Conservation (phyloP, 768 basidiomycete genomes). For the Fomitopsis serialis region DNA sequence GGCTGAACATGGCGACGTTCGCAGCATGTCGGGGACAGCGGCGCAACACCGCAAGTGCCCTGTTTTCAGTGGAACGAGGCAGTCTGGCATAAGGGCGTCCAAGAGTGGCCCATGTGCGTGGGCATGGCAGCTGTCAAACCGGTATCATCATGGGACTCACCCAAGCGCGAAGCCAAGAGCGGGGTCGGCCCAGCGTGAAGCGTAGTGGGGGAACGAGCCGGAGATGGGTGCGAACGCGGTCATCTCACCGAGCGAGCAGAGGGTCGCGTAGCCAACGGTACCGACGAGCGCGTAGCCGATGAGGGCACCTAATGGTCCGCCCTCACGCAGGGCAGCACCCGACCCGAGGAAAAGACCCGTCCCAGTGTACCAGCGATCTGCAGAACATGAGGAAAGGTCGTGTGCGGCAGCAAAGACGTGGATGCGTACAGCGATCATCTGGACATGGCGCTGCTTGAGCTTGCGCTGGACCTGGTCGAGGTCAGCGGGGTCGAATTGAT, state of each 20-base stretch:
- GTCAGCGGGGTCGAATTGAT: slow-evolving; percentile 54
- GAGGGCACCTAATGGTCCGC: slow-evolving; percentile 64
- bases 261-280: slow-evolving; percentile 59
- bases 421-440: slow-evolving; percentile 66
- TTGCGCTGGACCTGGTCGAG: slow-evolving; percentile 68
- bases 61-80: too few species aligned
- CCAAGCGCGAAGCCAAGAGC: slow-evolving; percentile 30
- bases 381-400: neutral
- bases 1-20: too few species aligned
- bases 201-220: slow-evolving; percentile 73
- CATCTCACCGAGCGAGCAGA: slow-evolving; percentile 74
- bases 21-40: too few species aligned
- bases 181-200: slow-evolving; percentile 32
- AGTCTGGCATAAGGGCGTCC: neutral
- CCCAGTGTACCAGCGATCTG: slow-evolving; percentile 71
- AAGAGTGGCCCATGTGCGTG: neutral
- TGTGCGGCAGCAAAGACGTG: neutral
- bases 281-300: slow-evolving; percentile 62
- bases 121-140: neutral
- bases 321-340: slow-evolving; percentile 50
- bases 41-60: too few species aligned
- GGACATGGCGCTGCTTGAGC: slow-evolving; percentile 73
- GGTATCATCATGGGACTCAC: slow-evolving; percentile 6
- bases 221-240: slow-evolving; percentile 76
- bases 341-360: slow-evolving; percentile 74